Conservation (phyloP, 202 grass and related monocot species). For the Dendrocalamus latiflorus region DNA sequence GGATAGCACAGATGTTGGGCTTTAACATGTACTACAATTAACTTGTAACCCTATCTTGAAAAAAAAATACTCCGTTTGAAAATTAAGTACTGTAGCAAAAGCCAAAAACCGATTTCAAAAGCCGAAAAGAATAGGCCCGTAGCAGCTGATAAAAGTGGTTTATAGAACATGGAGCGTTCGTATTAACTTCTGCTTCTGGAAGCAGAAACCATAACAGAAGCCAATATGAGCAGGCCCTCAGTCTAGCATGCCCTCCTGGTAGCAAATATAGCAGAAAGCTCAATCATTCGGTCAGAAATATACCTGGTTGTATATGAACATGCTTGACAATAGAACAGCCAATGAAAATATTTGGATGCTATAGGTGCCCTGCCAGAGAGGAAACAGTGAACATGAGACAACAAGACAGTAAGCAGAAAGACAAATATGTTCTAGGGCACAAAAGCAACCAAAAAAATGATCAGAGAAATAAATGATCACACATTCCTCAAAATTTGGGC, state of each 20-base stretch:
- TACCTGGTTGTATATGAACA: constrained; percentile 99
- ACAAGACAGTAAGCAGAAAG: constrained; percentile 11
- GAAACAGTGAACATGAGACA: constrained; percentile 2
- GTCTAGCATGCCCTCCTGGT: background rate
- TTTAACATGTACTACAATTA: too few species aligned
- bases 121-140: too few species aligned
- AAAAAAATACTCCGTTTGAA: too few species aligned
- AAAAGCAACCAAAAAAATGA: constrained; percentile 9
- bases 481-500: background rate
- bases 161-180: too few species aligned
- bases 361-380: constrained; percentile 73
- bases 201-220: too few species aligned
- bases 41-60: too few species aligned
- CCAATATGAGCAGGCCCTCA: background rate
- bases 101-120: too few species aligned
- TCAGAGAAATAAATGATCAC: constrained; percentile 1
- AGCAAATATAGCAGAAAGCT: background rate
- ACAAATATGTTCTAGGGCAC: background rate
- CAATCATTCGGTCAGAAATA: background rate
- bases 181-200: too few species aligned
- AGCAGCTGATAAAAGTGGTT: background rate
- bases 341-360: constrained; percentile 98
- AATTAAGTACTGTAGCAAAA: too few species aligned
- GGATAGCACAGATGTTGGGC: too few species aligned
- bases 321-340: constrained; percentile 90